Base-by-base conservation (phyloP, 2,329 filamentous ascomycete genomes). In the Davidsoniella neocaledoniae region DNA sequence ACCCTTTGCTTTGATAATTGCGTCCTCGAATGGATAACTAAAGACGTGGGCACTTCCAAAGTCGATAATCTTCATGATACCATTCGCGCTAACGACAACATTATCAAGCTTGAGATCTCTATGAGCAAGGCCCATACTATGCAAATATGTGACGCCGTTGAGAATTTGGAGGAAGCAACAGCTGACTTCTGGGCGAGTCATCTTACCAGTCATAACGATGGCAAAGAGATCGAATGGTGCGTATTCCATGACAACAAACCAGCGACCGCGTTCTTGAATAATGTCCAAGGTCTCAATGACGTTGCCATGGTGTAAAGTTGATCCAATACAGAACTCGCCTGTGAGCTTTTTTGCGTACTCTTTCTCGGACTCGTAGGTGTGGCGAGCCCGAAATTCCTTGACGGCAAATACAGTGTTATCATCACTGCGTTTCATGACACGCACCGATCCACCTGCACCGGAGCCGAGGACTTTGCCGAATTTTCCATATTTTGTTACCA, bases 201-300 rank as follows among this genome's bases (percentile, higher is more conserved):
- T 98, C 66, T 87, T 94, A 36, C 91, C 91, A 0, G 91, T 96
- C 91, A 98, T 98, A 56, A 98, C 91, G 56, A 93, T 94, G 10
- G 91, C 91, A 62, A 98, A 98, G 26, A 98, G 73, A 63, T 98
- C 91, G 60, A 73, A 98, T 0, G 91, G 91, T 9, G 88, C 91
- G 60, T 94, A 98, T 62, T 98, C 91, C 91, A 98, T 98, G 40
- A 98, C 91, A 61, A 96, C 90, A 60, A 87, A 98, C 86, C 91
- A 98, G 56, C 83, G 87, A 46, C 78, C 79, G 64, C 90, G 91
- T 66, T 98, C 91, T 57, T 93, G 85, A 9, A 98, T 78, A 55
- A 98, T 94, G 63, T 98, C 91, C 56, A 98, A 74, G 1, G 91
- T 96, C 64, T 98, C 91, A 58, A 98, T 96, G 57, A 98, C 87